phyloP scores from a whole-genome alignment of 228 moss, liverwort and hornwort genomes.

The Sphagnum fallax region DNA sequence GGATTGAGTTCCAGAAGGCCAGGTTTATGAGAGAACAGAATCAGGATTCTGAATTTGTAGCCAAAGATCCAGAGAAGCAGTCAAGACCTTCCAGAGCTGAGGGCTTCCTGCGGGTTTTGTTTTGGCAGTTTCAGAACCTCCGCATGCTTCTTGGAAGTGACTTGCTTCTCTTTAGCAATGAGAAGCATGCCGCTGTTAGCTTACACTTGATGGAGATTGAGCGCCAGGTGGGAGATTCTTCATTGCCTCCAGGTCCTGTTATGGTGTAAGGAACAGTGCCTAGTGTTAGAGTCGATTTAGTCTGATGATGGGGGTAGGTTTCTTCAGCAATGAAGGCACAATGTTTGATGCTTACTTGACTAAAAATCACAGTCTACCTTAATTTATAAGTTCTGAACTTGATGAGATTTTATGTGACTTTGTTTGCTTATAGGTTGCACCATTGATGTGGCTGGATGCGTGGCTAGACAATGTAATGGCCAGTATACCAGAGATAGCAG shows the following conservation, averaged over 20 bases:
- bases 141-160: slow-evolving; percentile 97
- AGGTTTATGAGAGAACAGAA: slow-evolving; percentile 64
- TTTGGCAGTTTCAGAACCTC: slow-evolving; percentile 93
- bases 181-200: slow-evolving; percentile 90
- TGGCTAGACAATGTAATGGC: slow-evolving; percentile 99
- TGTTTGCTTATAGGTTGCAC: slow-evolving; percentile 50
- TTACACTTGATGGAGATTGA: slow-evolving; percentile 92
- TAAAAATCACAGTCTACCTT: no score
- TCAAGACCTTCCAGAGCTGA: slow-evolving; percentile 71
- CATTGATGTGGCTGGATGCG: slow-evolving; percentile 93
- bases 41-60: slow-evolving; percentile 59
- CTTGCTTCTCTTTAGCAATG: slow-evolving; percentile 86
- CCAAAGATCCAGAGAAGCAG: slow-evolving; percentile 66
- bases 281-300: no score
- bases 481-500: slow-evolving; percentile 90
- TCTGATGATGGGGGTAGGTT: no score
- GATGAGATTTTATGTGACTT: no score
- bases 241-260: background rate
- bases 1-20: slow-evolving; percentile 53
- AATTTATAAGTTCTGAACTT: no score
- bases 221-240: slow-evolving; percentile 57
- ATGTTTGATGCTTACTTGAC: no score
- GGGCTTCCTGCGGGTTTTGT: slow-evolving; percentile 75
- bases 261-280: no score
- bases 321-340: no score